phyloP scores from a whole-genome alignment of 345 rosid genomes.

The Euphorbia pulcherrima region DNA sequence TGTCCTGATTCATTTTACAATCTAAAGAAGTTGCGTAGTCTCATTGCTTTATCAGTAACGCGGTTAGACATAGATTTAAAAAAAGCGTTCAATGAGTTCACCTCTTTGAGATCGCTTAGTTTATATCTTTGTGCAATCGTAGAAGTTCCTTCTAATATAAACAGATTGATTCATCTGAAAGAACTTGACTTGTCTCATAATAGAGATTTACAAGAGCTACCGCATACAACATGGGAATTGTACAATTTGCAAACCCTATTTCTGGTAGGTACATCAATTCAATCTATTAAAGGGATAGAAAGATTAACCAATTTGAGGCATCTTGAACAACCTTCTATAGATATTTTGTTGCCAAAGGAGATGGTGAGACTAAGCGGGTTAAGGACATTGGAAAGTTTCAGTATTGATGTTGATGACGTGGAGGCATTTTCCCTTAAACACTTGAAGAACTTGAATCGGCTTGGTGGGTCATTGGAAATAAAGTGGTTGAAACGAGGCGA shows the following conservation, averaged over 20 bases:
- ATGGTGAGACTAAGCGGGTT: background rate
- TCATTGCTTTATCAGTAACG: background rate
- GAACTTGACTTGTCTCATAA: background rate
- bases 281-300: background rate
- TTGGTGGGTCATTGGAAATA: background rate
- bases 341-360: background rate
- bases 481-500: background rate
- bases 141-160: background rate
- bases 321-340: background rate
- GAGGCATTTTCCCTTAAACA: background rate
- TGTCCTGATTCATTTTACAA: background rate
- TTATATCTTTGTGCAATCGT: background rate
- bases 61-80: no score
- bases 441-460: background rate
- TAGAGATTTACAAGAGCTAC: background rate
- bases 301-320: background rate
- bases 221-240: background rate
- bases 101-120: background rate
- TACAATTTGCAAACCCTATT: background rate
- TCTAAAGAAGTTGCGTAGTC: background rate
- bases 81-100: background rate
- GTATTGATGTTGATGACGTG: no score
- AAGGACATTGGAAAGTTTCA: background rate
- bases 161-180: background rate
- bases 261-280: no score